A percentile compares a stretch with the other conserved stretches of the same genome.
phyloP scores from a whole-genome alignment of 495 filamentous ascomycete genomes.

The Terfezia claveryi region DNA sequence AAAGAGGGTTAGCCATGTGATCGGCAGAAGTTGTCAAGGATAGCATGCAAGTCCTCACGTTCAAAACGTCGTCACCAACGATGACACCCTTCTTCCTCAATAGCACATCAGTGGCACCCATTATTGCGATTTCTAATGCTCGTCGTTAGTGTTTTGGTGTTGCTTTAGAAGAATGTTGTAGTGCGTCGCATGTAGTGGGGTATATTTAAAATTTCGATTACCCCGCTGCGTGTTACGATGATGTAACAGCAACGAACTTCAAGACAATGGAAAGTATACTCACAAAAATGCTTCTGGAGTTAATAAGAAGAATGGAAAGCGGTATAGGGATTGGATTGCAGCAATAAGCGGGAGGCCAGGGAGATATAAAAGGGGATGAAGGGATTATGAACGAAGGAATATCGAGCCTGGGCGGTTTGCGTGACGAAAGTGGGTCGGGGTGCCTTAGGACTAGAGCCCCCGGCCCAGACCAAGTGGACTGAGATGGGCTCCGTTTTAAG shows the following conservation, averaged over 20 bases:
- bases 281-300: no score
- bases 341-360: background rate
- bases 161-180: no score
- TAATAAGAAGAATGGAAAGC: no score
- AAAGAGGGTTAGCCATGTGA: background rate
- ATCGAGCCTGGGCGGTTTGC: background rate
- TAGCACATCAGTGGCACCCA: constrained; percentile 45
- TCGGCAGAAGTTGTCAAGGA: background rate
- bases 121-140: constrained; percentile 18
- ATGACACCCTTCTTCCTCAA: constrained; percentile 67
- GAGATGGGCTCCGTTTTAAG: no score
- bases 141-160: no score
- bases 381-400: background rate
- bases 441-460: background rate
- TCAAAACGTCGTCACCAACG: constrained; percentile 62
- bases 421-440: background rate
- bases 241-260: no score
- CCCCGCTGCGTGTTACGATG: background rate
- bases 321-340: background rate
- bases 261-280: no score
- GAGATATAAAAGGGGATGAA: background rate
- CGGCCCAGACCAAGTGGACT: no score
- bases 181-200: background rate
- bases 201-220: background rate
- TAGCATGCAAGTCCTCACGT: constrained; percentile 6